Evolutionary conservation across 441 rosid genomes (phyloP).

Genomic region (Syzygium syzygioides): DNA sequence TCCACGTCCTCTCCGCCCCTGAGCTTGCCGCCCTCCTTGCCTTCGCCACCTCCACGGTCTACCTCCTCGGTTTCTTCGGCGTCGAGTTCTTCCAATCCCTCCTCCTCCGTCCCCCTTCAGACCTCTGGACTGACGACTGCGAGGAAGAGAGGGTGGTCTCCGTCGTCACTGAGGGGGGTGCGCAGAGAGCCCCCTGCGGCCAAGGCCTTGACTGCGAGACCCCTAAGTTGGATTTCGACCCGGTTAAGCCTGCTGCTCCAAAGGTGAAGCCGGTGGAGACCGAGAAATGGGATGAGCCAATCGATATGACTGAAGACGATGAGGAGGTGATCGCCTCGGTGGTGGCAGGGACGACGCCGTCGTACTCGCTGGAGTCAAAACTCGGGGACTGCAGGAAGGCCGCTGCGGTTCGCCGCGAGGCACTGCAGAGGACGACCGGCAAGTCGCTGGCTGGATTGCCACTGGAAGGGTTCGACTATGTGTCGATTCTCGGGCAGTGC

Average conservation of each 20-base stretch:
- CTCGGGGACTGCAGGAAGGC: slow-evolving; percentile 83
- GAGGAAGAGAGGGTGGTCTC: neutral
- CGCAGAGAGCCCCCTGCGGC: neutral
- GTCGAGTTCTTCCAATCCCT: slow-evolving; percentile 12
- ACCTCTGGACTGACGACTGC: slow-evolving; percentile 9
- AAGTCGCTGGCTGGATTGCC: slow-evolving; percentile 69
- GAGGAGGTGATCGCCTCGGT: slow-evolving; percentile 24
- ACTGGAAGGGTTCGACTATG: slow-evolving; percentile 82
- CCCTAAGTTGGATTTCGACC: neutral
- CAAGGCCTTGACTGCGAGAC: slow-evolving; percentile 1
- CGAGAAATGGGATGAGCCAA: neutral
- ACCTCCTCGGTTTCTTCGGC: slow-evolving; percentile 4
- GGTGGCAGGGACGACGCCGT: slow-evolving; percentile 42
- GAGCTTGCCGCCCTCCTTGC: slow-evolving; percentile 9
- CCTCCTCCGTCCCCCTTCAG: slow-evolving; percentile 11
- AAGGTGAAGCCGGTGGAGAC: slow-evolving; percentile 1
- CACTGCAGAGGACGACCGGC: slow-evolving; percentile 65
- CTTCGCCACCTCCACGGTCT: slow-evolving; percentile 1
- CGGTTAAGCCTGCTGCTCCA: neutral
- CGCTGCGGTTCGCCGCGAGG: slow-evolving; percentile 64
- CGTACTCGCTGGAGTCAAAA: slow-evolving; percentile 58
- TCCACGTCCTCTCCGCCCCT: slow-evolving; percentile 5
- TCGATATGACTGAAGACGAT: neutral
- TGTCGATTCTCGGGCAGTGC: slow-evolving; percentile 21
- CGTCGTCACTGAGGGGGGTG: neutral